phyloP scores from a whole-genome alignment of 306 rosid genomes.

The Vicia sativa region DNA sequence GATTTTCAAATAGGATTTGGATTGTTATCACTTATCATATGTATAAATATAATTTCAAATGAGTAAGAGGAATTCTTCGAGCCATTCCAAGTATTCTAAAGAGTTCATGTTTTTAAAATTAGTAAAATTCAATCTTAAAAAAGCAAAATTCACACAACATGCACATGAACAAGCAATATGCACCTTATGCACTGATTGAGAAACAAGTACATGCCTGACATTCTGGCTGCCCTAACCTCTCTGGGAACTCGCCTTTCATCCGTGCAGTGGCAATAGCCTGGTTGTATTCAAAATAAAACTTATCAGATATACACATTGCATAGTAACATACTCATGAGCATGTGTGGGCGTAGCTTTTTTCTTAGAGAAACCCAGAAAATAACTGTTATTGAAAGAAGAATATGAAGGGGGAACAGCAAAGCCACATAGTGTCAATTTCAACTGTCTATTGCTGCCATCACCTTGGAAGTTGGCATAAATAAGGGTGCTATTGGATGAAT shows the following conservation, averaged over 20 bases:
- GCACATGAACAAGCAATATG: constrained; percentile 45
- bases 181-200: constrained; percentile 43
- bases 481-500: constrained; percentile 4
- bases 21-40: background rate
- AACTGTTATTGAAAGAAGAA: background rate
- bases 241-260: constrained; percentile 98
- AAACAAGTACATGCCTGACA: constrained; percentile 87
- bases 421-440: constrained; percentile 13
- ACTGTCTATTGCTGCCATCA: constrained; percentile 20
- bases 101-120: constrained; percentile 20
- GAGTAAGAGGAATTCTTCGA: constrained; percentile 16
- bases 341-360: background rate
- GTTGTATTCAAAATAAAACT: constrained; percentile 37
- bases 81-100: constrained; percentile 11
- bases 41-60: background rate
- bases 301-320: constrained; percentile 24
- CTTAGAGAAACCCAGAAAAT: constrained; percentile 23
- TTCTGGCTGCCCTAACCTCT: constrained; percentile 94
- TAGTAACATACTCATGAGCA: background rate
- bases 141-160: constrained; percentile 28
- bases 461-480: background rate
- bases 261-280: constrained; percentile 98
- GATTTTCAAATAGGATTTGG: constrained; percentile 4
- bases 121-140: constrained; percentile 25
- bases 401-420: constrained; percentile 8